Base-by-base conservation (phyloP, 208 protist species). In the Acanthamoeba royreba region DNA sequence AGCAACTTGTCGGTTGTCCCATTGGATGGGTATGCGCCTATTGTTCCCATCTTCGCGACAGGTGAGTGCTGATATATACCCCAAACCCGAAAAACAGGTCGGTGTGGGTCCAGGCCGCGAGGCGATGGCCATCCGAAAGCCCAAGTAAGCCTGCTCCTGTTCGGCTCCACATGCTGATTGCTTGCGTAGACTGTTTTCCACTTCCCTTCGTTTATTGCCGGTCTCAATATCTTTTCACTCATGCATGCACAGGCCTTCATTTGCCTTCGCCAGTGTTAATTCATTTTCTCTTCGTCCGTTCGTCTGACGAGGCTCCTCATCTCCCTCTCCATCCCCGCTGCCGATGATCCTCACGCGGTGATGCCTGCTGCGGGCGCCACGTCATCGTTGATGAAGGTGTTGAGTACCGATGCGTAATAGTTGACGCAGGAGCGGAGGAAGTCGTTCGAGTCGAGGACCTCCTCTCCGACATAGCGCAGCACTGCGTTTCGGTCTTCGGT, bases 1-100 rank as follows among this genome's bases (percentile, higher is more conserved):
- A 96, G 55, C 72, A 96, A 77, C 69, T 96, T 17, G 43, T 94
- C 33, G 85, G 93, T 28, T 53, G 92, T 49, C 79, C 88, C 8
- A 94, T 96, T 81, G 61, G 46, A 1, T 95, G 74, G 72, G 93
- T 96, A 61, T 40, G 49, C 45, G 11, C 38, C 4, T 31, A 5
- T 83, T 31, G 5, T 33, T 33, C 28, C 9, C 11, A 22, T 52
- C 35, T 13, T 33, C n/a, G 4, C 17, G 25, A 31, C 9, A 13
- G 15, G 9, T 52, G 81, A 15, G 15, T 31, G 58, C 22, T 19
- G 49, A 69, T n/a, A 9, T n/a, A n/a, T 69, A 8, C 33, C 9
- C 8, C n/a, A 31, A 19, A 52, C 9, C n/a, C n/a, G n/a, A n/a
- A n/a, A n/a, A n/a, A n/a, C n/a, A n/a, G 72, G 7, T 83, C 9